Base-by-base conservation (phyloP, 2,329 filamentous ascomycete genomes). In the Xylariaceae sp. region DNA sequence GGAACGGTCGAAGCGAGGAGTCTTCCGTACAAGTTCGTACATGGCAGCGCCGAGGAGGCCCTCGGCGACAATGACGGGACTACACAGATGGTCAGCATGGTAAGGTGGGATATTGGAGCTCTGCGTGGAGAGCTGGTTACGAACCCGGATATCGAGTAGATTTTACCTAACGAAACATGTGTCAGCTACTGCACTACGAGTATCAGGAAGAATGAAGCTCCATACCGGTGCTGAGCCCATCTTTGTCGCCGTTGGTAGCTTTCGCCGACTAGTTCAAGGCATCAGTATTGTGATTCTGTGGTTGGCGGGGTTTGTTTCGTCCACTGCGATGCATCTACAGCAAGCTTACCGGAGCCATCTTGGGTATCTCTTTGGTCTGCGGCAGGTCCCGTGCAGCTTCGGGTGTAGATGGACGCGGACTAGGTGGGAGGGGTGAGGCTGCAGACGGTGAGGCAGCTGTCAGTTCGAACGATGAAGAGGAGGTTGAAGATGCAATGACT, bases 1-100 rank as follows among this genome's bases (percentile, higher is more conserved):
- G 15, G 36, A 11, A 11, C 6, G 39, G 30, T 18, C 18, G 44
- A 22, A 19, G 10, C 22, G n/a, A 36, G 22, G 27, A 38, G n/a
- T 19, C 17, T 39, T 43, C 71, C 83, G 62, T 78, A 90, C 90
- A 77, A 99, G 80, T 77, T 99, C 94, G 83, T 97, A 96, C 94
- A 99, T 99, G 72, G 94, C 91, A 81, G 94, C 94, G 71, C 94
- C 94, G 68, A 92, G 90, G 91, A 99, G 96, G 74, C 96, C 86
- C 77, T 97, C 92, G 69, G 92, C 94, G 62, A 99, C 82, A 65
- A 99, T 86, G 78, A 99, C 94, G 67, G 94, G 94, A 61, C 89
- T 86, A 43, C 41, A 31, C 32, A 15, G 57, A 46, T 44, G n/a
- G 48, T 75, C 63, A 75, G 71, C 54, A 52, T 56, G 17, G 44